Percentiles rank a stretch among this genome's conserved stretches.
These are phyloP conservation scores for Trapa incisa DNA, from an alignment of 345 rosid genomes.

Conservation along the genomic window DNA sequence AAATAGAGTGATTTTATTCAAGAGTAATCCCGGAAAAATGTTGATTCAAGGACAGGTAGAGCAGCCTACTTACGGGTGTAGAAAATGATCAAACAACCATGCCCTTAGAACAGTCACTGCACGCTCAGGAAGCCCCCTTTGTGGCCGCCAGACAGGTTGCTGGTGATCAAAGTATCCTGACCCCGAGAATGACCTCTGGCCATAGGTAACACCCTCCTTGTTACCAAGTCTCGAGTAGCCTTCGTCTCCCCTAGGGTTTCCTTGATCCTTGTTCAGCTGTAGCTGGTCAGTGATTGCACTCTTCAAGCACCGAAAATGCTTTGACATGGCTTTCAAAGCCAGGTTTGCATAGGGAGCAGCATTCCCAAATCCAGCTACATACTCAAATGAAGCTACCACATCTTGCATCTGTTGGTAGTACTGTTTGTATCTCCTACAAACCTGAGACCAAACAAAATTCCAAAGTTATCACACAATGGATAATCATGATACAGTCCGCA, in stretches of 20 bases:
- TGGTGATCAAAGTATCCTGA: conserved; percentile 47
- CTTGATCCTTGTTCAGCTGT: conserved; percentile 33
- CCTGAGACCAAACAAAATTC: conserved; percentile 23
- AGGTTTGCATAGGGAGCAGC: conserved; percentile 69
- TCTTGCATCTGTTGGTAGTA: conserved; percentile 76
- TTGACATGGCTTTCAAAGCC: conserved; percentile 65
- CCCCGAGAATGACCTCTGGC: conserved; percentile 28
- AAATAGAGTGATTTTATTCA: conserved; percentile 7
- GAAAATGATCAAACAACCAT: conserved; percentile 82
- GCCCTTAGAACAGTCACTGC: conserved; percentile 74
- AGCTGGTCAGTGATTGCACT: conserved; percentile 69
- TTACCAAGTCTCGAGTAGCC: conserved; percentile 26
- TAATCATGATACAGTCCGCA: neutral
- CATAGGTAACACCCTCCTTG: conserved; percentile 27
- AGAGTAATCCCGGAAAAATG: neutral
- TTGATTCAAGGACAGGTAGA: neutral
- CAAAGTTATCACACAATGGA: neutral
- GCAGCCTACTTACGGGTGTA: conserved; percentile 65
- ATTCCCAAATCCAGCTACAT: conserved; percentile 70
- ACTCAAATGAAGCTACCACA: conserved; percentile 64
- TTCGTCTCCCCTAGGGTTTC: conserved; percentile 34
- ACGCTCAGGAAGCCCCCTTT: conserved; percentile 83
- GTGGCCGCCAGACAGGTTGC: conserved; percentile 86
- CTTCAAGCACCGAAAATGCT: conserved; percentile 66
- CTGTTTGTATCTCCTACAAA: conserved; percentile 70